phyloP scores from a whole-genome alignment of 176 grass and related monocot species.

The Cenchrus fungigraminus region DNA sequence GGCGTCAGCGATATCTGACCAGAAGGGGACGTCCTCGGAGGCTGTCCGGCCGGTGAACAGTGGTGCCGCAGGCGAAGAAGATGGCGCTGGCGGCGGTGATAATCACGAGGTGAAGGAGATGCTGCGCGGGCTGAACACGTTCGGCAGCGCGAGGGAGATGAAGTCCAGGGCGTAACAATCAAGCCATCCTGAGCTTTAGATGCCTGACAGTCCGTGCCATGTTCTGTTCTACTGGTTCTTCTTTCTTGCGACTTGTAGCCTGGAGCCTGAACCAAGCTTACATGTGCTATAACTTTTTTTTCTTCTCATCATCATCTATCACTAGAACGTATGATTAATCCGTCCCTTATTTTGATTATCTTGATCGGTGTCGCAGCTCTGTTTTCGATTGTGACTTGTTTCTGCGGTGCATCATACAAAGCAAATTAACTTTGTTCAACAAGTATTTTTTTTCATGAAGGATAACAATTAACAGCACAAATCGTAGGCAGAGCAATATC shows the following conservation, averaged over 20 bases:
- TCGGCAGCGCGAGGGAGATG: background rate
- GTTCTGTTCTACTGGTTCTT: background rate
- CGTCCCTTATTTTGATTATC: background rate
- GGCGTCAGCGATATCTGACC: constrained; percentile 57
- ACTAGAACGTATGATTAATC: background rate
- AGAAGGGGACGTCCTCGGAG: constrained; percentile 44
- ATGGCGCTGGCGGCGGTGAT: background rate
- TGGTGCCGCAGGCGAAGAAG: background rate
- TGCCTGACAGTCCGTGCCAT: background rate
- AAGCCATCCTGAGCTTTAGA: background rate
- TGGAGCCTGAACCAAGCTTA: background rate
- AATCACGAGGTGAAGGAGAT: background rate
- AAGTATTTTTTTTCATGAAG: background rate
- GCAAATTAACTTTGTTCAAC: background rate
- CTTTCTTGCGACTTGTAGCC: background rate
- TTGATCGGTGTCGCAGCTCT: background rate
- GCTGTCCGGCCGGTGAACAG: constrained; percentile 1
- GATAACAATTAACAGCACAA: background rate
- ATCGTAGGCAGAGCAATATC: background rate
- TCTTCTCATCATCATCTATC: background rate
- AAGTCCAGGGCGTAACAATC: constrained; percentile 6
- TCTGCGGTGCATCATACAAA: background rate
- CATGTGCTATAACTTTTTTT: background rate
- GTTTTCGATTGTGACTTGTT: background rate
- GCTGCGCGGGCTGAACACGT: background rate